Conservation (phyloP, 345 rosid species). For the Arabidopsis suecica region DNA sequence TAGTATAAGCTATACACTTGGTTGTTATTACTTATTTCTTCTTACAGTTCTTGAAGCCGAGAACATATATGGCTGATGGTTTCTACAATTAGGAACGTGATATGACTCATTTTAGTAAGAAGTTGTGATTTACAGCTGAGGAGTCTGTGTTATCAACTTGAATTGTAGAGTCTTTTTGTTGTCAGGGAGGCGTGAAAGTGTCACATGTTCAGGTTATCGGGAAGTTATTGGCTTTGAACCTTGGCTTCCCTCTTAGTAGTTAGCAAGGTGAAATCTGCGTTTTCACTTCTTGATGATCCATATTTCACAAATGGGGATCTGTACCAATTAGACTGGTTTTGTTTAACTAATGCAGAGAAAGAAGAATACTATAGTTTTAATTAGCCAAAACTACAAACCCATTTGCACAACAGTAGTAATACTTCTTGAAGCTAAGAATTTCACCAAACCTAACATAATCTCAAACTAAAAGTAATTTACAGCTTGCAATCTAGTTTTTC, state of each 20-base stretch:
- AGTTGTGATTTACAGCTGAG: neutral
- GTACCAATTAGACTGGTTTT: neutral
- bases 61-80: slow-evolving; percentile 9
- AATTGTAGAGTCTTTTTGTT: neutral
- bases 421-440: slow-evolving; percentile 28
- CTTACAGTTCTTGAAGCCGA: neutral
- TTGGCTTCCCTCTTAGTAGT: neutral
- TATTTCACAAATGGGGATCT: slow-evolving; percentile 14
- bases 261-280: neutral
- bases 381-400: slow-evolving; percentile 28
- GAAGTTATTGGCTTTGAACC: slow-evolving; percentile 21
- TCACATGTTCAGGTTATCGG: slow-evolving; percentile 4
- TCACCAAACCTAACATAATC: slow-evolving; percentile 25
- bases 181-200: slow-evolving; percentile 20
- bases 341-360: slow-evolving; percentile 6
- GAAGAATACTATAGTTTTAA: slow-evolving; percentile 7
- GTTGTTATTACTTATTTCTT: slow-evolving; percentile 7
- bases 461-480: slow-evolving; percentile 30
- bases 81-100: neutral
- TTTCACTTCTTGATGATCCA: slow-evolving; percentile 13
- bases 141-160: slow-evolving; percentile 1
- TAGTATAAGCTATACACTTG: slow-evolving; percentile 12
- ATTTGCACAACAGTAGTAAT: slow-evolving; percentile 16
- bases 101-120: slow-evolving; percentile 1
- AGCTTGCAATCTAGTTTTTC: slow-evolving; percentile 10